phyloP scores from a whole-genome alignment of 2,329 filamentous ascomycete species.

The Colletotrichum eremochloae region DNA sequence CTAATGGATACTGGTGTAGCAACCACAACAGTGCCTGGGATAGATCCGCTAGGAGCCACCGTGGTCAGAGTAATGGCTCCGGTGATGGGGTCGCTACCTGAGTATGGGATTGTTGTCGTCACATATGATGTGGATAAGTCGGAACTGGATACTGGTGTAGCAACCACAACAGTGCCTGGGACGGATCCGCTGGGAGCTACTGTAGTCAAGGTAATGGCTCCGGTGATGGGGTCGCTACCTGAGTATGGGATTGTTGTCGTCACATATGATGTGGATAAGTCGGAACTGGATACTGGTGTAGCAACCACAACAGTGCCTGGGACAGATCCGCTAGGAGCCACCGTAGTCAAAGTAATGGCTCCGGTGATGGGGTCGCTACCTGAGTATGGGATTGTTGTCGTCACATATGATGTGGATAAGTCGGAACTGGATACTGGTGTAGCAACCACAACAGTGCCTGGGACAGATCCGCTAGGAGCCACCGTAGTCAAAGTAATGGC shows the following conservation, averaged over 20 bases:
- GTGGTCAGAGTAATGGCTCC: conserved; percentile 1
- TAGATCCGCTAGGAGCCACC: neutral
- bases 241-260: conserved; percentile 11
- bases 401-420: too few species aligned
- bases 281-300: neutral
- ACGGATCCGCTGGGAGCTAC: neutral
- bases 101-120: conserved; percentile 8
- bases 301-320: conserved; percentile 12
- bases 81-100: conserved; percentile 5
- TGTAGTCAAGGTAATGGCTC: neutral
- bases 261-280: neutral
- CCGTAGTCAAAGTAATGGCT: neutral
- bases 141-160: neutral
- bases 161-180: conserved; percentile 6
- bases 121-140: too few species aligned
- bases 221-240: conserved; percentile 7
- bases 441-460: too few species aligned
- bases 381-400: too few species aligned
- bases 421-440: too few species aligned
- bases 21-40: conserved; percentile 3
- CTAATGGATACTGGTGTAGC: neutral
- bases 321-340: neutral
- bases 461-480: too few species aligned
- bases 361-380: neutral
- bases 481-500: too few species aligned